Conservation (phyloP, 169 alveolate genomes). For the Plasmodium relictum region DNA sequence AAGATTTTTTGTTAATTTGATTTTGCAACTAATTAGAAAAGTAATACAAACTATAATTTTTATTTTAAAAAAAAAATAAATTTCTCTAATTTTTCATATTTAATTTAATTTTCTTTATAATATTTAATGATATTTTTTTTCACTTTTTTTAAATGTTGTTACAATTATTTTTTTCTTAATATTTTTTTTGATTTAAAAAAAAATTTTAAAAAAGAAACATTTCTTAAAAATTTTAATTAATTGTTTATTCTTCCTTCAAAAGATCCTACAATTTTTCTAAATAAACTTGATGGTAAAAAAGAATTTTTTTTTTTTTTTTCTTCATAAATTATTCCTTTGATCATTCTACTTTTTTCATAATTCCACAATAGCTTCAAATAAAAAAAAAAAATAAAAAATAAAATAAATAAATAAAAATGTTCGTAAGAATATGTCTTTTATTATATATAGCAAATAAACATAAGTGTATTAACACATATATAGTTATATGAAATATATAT, state of each 20-base stretch:
- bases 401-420: slow-evolving; percentile 1
- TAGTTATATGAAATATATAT: not conserved
- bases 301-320: slow-evolving; percentile 28
- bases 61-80: slow-evolving; percentile 33
- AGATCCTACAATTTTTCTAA: slow-evolving; percentile 49
- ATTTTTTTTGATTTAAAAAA: slow-evolving; percentile 10
- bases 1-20: slow-evolving; percentile 37
- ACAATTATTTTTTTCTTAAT: not conserved
- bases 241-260: slow-evolving; percentile 27
- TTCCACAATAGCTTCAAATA: slow-evolving; percentile 58
- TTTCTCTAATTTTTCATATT: not conserved
- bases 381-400: not conserved
- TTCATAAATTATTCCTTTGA: slow-evolving; percentile 57
- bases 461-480: not conserved
- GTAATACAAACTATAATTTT: slow-evolving; percentile 27
- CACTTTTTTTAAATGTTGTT: not conserved
- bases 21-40: slow-evolving; percentile 19
- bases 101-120: not conserved
- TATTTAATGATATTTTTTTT: not conserved
- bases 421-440: no score
- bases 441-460: no score
- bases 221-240: not conserved
- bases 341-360: slow-evolving; percentile 43
- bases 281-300: slow-evolving; percentile 35
- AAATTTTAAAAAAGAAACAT: slow-evolving; percentile 3